Evolutionary conservation across 139 green algal genomes (phyloP).

Genomic region (Parachlorella kessleri): DNA sequence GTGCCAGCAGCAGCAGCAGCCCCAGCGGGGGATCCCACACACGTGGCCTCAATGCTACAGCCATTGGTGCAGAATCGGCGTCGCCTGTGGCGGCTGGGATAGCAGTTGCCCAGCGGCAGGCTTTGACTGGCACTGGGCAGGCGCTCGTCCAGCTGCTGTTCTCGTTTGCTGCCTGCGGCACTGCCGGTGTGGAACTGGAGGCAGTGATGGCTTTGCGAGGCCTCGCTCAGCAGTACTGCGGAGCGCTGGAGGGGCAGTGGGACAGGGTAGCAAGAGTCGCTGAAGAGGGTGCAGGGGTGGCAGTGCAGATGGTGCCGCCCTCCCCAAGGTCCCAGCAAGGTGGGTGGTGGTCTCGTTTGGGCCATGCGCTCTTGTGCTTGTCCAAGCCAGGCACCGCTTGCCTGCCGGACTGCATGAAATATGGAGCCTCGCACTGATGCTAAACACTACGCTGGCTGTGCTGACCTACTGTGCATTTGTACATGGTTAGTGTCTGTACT

Average conservation of each 20-base stretch:
- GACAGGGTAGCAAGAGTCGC: conserved; percentile 5
- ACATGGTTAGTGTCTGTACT: neutral
- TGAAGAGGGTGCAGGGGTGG: neutral
- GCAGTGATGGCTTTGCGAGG: conserved; percentile 33
- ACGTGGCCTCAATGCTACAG: too few relatives aligned
- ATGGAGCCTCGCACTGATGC: too few relatives aligned
- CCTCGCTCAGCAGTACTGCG: conserved; percentile 25
- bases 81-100: neutral
- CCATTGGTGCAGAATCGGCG: too few relatives aligned
- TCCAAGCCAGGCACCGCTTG: neutral
- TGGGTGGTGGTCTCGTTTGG: neutral
- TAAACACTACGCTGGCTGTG: neutral
- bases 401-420: neutral
- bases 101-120: conserved; percentile 6
- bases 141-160: conserved; percentile 26
- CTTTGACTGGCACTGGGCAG: conserved; percentile 1
- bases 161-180: neutral
- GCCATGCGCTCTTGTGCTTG: neutral
- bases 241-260: conserved; percentile 7
- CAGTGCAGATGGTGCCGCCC: neutral
- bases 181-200: conserved; percentile 20
- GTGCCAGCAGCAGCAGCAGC: too few relatives aligned
- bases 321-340: neutral
- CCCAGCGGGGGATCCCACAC: too few relatives aligned
- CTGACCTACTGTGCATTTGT: neutral